Evolutionary conservation across 805 yeast genomes (phyloP).

Genomic region (Starmerella roubikii): DNA sequence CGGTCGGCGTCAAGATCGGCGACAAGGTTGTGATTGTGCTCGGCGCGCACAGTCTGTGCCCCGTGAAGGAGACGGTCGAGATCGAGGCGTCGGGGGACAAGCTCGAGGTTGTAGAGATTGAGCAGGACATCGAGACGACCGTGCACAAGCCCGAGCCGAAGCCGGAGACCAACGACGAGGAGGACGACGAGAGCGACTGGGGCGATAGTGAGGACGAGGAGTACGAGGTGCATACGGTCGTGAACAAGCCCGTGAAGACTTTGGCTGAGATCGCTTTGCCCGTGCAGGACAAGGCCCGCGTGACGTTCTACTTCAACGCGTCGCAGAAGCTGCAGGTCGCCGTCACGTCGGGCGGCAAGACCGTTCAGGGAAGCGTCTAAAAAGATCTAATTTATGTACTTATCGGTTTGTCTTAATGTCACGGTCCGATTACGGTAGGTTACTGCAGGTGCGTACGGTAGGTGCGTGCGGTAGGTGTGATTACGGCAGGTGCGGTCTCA

Average conservation of each 20-base stretch:
- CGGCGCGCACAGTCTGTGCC: conserved; percentile 76
- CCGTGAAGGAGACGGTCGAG: conserved; percentile 63
- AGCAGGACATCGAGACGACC: conserved; percentile 72
- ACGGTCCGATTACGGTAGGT: too few relatives aligned
- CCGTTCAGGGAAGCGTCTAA: conserved; percentile 19
- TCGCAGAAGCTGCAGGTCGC: conserved; percentile 53
- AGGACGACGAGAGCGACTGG: conserved; percentile 37
- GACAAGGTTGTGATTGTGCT: conserved; percentile 61
- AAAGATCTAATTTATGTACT: too few relatives aligned
- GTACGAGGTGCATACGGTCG: conserved; percentile 64
- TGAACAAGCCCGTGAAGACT: conserved; percentile 55
- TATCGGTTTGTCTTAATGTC: too few relatives aligned
- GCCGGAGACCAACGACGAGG: conserved; percentile 39
- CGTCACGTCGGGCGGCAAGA: conserved; percentile 28
- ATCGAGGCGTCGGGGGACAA: conserved; percentile 37
- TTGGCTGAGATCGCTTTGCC: conserved; percentile 68
- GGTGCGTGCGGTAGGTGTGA: too few relatives aligned
- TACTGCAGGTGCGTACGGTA: too few relatives aligned
- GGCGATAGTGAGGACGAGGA: conserved; percentile 64
- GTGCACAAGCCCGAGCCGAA: conserved; percentile 63
- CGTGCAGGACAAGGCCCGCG: conserved; percentile 54
- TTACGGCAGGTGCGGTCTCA: too few relatives aligned
- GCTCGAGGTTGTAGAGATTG: conserved; percentile 49
- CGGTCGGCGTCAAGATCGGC: conserved; percentile 70
- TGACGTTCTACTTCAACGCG: conserved; percentile 48